Percentiles rank a stretch among this genome's conserved stretches.
These are phyloP conservation scores for Cutaneotrichosporon dermatis DNA, from an alignment of 1,284 basidiomycete species.

Conservation along the genomic window DNA sequence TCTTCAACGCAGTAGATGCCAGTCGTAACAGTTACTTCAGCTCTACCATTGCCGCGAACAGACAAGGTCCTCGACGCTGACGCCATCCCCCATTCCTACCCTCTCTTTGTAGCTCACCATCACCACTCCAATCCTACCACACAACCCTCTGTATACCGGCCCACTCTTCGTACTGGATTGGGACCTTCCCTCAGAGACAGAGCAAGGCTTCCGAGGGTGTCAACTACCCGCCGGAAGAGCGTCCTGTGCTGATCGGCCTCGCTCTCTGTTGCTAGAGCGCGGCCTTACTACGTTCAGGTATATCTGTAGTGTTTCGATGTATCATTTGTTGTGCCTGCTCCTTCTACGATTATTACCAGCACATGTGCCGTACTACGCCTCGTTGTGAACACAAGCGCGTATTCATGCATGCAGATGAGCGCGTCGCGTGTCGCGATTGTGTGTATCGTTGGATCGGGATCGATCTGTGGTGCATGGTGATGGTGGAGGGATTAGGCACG, in stretches of 20 bases:
- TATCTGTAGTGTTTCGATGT: background rate
- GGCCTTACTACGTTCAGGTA: background rate
- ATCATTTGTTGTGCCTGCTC: background rate
- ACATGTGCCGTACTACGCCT: no score
- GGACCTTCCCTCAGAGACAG: slow-evolving; percentile 2
- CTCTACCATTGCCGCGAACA: no score
- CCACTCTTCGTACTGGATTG: background rate
- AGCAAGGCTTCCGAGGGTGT: background rate
- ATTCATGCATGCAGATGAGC: no score
- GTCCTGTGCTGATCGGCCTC: slow-evolving; percentile 5
- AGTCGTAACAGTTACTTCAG: no score
- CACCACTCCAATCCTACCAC: background rate
- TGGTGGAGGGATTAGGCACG: no score
- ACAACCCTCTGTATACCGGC: slow-evolving; percentile 49
- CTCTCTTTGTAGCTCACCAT: background rate
- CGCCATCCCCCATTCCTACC: background rate
- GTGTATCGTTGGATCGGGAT: no score
- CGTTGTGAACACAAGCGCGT: no score
- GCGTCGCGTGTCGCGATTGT: no score
- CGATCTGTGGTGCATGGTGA: no score
- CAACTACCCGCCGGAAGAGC: background rate
- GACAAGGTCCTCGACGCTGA: background rate
- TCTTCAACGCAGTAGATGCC: no score
- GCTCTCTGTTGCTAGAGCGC: background rate
- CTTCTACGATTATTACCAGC: background rate